Evolutionary conservation across 202 grass and related monocot species (phyloP).

Genomic region (Panicum hallii): DNA sequence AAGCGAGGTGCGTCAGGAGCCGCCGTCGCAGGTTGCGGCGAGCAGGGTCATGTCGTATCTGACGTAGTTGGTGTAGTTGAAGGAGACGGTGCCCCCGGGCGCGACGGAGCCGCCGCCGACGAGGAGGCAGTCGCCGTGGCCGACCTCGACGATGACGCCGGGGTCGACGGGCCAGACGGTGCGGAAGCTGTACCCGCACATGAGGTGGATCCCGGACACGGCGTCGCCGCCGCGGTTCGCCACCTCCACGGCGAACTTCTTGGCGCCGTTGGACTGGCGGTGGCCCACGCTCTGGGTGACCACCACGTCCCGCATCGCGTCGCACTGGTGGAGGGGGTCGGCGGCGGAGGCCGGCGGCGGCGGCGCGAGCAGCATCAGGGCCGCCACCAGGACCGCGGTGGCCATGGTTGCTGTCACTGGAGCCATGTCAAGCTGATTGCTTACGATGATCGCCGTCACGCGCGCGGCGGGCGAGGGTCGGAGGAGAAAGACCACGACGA

Average conservation of each 20-base stretch:
- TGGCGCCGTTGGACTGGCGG: neutral
- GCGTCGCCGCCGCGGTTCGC: neutral
- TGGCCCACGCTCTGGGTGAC: neutral
- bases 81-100: constrained; percentile 9
- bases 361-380: too few relatives aligned
- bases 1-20: too few relatives aligned
- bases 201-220: neutral
- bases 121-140: constrained; percentile 36
- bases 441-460: too few relatives aligned
- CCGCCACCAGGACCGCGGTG: too few relatives aligned
- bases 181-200: neutral
- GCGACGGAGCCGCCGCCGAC: constrained; percentile 15
- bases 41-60: neutral
- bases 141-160: neutral
- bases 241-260: neutral
- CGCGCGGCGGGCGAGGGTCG: too few relatives aligned
- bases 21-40: constrained; percentile 1
- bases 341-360: too few relatives aligned
- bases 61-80: constrained; percentile 24
- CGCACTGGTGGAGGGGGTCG: neutral
- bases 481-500: too few relatives aligned
- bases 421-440: too few relatives aligned
- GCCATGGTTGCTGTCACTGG: too few relatives aligned
- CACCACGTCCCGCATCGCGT: neutral
- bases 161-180: neutral